Evolutionary conservation across 306 rosid species (phyloP).

Genomic region (Quercus robur): DNA sequence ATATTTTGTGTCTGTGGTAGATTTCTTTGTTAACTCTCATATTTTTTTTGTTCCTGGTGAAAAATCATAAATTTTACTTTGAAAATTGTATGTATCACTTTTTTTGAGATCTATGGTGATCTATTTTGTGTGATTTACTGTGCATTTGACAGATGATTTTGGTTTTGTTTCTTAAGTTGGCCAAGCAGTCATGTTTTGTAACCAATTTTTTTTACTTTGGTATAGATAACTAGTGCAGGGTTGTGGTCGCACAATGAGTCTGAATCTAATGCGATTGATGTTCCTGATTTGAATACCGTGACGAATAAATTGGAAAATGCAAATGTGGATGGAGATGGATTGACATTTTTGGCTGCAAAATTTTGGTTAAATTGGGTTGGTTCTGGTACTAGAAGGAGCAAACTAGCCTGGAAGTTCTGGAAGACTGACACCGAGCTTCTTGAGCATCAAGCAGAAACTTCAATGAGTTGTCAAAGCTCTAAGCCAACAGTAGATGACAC

Average conservation of each 20-base stretch:
- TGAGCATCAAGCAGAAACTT: constrained; percentile 61
- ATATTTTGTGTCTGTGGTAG: neutral
- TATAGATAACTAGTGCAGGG: constrained; percentile 79
- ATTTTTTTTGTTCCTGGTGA: neutral
- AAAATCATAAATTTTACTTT: neutral
- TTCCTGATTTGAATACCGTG: constrained; percentile 31
- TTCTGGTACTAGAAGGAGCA: constrained; percentile 63
- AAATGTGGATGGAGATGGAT: constrained; percentile 54
- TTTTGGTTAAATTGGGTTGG: constrained; percentile 78
- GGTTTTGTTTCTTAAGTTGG: constrained; percentile 23
- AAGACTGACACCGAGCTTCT: constrained; percentile 61
- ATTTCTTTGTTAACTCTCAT: neutral
- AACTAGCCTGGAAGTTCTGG: constrained; percentile 53
- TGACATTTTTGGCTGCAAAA: constrained; percentile 57
- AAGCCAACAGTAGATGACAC: constrained; percentile 49
- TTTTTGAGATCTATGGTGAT: neutral
- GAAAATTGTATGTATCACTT: neutral
- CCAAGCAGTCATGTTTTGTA: constrained; percentile 14
- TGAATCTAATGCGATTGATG: constrained; percentile 40
- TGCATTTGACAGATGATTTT: constrained; percentile 7
- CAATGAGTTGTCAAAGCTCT: constrained; percentile 45
- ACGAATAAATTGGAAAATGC: constrained; percentile 47
- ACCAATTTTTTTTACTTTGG: constrained; percentile 1
- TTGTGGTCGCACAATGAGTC: constrained; percentile 73
- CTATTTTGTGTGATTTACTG: constrained; percentile 9